These are phyloP conservation scores for Hygrophorus russula DNA, from an alignment of 768 basidiomycete genomes.

Conservation along the genomic window DNA sequence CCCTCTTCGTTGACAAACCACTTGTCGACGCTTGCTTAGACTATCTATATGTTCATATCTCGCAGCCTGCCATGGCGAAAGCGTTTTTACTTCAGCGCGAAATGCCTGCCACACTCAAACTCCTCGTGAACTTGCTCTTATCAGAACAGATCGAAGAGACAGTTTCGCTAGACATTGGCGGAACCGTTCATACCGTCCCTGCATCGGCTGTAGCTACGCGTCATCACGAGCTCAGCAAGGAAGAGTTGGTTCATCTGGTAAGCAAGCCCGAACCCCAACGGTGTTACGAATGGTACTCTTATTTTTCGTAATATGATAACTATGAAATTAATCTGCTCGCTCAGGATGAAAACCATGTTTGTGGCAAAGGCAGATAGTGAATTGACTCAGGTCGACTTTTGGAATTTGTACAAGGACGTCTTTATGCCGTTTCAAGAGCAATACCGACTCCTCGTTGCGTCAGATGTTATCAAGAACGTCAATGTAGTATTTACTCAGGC, in stretches of 20 bases:
- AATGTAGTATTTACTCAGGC: constrained; percentile 77
- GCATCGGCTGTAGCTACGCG: constrained; percentile 34
- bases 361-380: constrained; percentile 64
- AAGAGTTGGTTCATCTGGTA: constrained; percentile 53
- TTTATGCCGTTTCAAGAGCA: constrained; percentile 53
- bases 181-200: constrained; percentile 45
- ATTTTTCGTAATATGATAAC: neutral
- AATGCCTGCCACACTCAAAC: constrained; percentile 57
- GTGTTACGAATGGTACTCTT: constrained; percentile 68
- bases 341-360: constrained; percentile 90
- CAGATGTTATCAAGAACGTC: constrained; percentile 92
- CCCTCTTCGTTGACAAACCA: constrained; percentile 57
- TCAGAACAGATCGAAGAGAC: constrained; percentile 65
- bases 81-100: constrained; percentile 62
- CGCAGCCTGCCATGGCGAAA: constrained; percentile 64
- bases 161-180: constrained; percentile 52
- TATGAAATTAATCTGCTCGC: neutral
- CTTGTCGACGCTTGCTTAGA: constrained; percentile 65
- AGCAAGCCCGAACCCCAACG: constrained; percentile 61
- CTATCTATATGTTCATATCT: constrained; percentile 66
- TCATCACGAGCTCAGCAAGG: constrained; percentile 58
- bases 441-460: constrained; percentile 63
- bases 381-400: constrained; percentile 90
- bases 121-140: constrained; percentile 58
- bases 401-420: constrained; percentile 84